phyloP scores from a whole-genome alignment of 768 basidiomycete species.

The Boletus rufocinnamomeus region DNA sequence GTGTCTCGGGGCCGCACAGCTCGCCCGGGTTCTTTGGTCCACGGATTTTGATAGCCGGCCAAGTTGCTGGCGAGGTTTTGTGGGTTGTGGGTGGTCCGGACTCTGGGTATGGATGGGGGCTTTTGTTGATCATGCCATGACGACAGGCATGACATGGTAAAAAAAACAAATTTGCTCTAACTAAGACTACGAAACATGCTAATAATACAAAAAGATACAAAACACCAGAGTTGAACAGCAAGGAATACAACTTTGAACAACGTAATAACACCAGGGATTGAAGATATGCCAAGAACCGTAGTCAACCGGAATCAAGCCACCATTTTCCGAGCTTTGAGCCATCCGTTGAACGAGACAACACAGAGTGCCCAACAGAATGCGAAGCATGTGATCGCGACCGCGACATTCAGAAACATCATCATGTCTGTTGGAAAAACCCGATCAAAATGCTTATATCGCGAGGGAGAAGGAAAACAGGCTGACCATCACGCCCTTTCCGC shows the following conservation, averaged over 20 bases:
- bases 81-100: slow-evolving; percentile 84
- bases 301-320: slow-evolving; percentile 10
- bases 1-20: slow-evolving; percentile 70
- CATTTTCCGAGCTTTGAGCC: slow-evolving; percentile 54
- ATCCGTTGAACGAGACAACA: slow-evolving; percentile 81
- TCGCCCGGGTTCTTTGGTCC: slow-evolving; percentile 69
- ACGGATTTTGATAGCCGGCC: slow-evolving; percentile 75
- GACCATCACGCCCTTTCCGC: slow-evolving; percentile 85
- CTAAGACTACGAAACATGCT: background rate
- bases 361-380: slow-evolving; percentile 82
- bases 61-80: slow-evolving; percentile 92
- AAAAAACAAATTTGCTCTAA: background rate
- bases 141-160: slow-evolving; percentile 8
- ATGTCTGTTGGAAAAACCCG: slow-evolving; percentile 50
- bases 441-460: slow-evolving; percentile 8
- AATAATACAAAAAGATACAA: slow-evolving; percentile 4
- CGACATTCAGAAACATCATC: slow-evolving; percentile 87
- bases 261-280: background rate
- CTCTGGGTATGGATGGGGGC: slow-evolving; percentile 88
- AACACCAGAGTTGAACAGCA: background rate
- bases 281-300: background rate
- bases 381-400: slow-evolving; percentile 83
- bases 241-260: background rate
- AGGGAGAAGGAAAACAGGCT: slow-evolving; percentile 18
- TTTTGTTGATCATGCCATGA: slow-evolving; percentile 60